Evolutionary conservation across 2,329 filamentous ascomycete species (phyloP).

Genomic region (Colletotrichum godetiae): DNA sequence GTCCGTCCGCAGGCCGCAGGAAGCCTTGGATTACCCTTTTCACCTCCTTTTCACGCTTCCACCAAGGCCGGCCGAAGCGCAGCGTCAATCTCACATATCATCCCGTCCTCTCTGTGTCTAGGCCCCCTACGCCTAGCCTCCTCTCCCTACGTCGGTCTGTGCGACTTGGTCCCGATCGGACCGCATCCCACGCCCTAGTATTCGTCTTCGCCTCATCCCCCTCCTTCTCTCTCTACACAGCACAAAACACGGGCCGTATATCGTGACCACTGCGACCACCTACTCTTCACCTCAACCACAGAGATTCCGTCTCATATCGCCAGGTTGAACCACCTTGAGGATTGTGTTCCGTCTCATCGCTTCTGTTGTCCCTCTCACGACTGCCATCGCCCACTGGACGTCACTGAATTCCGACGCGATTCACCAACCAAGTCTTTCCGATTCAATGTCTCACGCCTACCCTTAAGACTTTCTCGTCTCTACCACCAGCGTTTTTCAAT

Average conservation of each 20-base stretch:
- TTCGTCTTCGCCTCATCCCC: not conserved
- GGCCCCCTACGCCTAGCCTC: not conserved
- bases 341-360: slow-evolving; percentile 24
- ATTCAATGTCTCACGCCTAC: slow-evolving; percentile 32
- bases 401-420: slow-evolving; percentile 18
- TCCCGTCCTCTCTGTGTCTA: slow-evolving; percentile 5
- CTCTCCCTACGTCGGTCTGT: slow-evolving; percentile 33
- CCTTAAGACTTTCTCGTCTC: slow-evolving; percentile 8
- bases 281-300: not conserved
- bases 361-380: slow-evolving; percentile 1
- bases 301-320: slow-evolving; percentile 2
- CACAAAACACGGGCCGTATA: slow-evolving; percentile 2
- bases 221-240: not conserved
- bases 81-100: slow-evolving; percentile 30
- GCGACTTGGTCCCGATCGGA: slow-evolving; percentile 19
- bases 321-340: not conserved
- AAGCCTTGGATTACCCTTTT: slow-evolving; percentile 8
- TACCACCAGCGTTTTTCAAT: not conserved
- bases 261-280: slow-evolving; percentile 14
- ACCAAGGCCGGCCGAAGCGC: slow-evolving; percentile 14
- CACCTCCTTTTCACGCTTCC: not conserved
- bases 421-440: slow-evolving; percentile 14
- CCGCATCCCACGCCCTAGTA: slow-evolving; percentile 14
- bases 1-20: slow-evolving; percentile 22
- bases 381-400: not conserved